phyloP scores from a whole-genome alignment of 1,284 basidiomycete species.

The Heterobasidion irregulare region DNA sequence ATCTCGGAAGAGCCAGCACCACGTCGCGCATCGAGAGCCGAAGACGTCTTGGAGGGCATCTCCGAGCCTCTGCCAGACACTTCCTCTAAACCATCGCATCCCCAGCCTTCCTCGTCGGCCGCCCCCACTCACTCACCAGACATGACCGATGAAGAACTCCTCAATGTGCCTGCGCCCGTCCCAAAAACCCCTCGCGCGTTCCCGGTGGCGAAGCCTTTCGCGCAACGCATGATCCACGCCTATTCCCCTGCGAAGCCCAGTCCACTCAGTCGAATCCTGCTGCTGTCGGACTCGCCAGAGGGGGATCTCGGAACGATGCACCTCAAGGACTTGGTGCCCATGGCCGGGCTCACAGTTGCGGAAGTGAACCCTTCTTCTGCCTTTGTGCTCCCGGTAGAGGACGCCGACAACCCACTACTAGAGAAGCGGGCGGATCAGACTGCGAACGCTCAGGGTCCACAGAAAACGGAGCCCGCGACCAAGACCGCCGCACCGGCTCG shows the following conservation, averaged over 20 bases:
- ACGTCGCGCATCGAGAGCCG: not conserved
- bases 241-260: slow-evolving; percentile 73
- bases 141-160: slow-evolving; percentile 1
- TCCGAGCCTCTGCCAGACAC: not conserved
- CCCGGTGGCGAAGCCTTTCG: slow-evolving; percentile 62
- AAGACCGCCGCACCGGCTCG: not conserved
- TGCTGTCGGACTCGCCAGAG: slow-evolving; percentile 56
- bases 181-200: slow-evolving; percentile 30
- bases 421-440: slow-evolving; percentile 2
- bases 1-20: not conserved
- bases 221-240: slow-evolving; percentile 61
- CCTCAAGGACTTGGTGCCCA: slow-evolving; percentile 10
- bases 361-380: not conserved
- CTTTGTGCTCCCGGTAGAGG: not conserved
- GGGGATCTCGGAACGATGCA: slow-evolving; percentile 10
- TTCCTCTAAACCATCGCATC: not conserved
- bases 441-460: not conserved
- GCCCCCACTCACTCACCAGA: not conserved
- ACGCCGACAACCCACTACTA: slow-evolving; percentile 15
- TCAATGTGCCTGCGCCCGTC: not conserved
- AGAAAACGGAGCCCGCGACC: slow-evolving; percentile 3
- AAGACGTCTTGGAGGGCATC: not conserved
- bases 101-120: not conserved
- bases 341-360: not conserved
- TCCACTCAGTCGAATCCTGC: slow-evolving; percentile 65